A percentile compares a stretch with the other conserved stretches of the same genome.
These are phyloP conservation scores for Brassica rapa DNA, from an alignment of 345 rosid species.

Conservation along the genomic window DNA sequence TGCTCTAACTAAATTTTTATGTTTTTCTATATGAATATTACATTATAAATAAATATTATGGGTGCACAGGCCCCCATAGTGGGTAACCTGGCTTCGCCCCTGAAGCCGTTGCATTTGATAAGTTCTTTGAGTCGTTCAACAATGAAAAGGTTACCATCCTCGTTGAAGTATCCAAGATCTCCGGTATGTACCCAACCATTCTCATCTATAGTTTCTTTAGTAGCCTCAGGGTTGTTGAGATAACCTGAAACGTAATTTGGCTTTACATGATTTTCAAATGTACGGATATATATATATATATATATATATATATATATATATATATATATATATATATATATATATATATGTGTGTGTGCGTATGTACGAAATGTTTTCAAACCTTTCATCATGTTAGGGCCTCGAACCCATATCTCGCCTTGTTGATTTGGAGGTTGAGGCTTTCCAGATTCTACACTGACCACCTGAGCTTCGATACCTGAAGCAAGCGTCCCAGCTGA, in stretches of 20 bases:
- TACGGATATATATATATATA: not conserved
- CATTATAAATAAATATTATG: too few species aligned
- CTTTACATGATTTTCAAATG: not conserved
- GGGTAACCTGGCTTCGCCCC: too few species aligned
- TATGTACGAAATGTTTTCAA: not conserved
- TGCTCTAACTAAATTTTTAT: too few species aligned
- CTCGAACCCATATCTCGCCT: conserved; percentile 92
- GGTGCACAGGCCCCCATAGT: too few species aligned
- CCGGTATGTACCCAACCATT: conserved; percentile 89
- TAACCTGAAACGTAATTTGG: conserved; percentile 57
- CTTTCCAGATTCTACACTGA: conserved; percentile 57
- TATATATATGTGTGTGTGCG: too few species aligned
- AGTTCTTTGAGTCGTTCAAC: conserved; percentile 94
- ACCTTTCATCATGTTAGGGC: conserved; percentile 95
- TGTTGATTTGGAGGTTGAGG: conserved; percentile 73
- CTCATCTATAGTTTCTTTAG: conserved; percentile 64
- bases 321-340: too few species aligned
- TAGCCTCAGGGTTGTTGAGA: conserved; percentile 71
- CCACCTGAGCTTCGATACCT: conserved; percentile 73
- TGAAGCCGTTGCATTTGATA: conserved; percentile 86
- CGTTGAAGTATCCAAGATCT: conserved; percentile 88
- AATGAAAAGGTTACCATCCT: conserved; percentile 64
- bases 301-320: too few species aligned
- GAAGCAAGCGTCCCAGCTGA: conserved; percentile 71
- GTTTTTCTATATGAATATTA: too few species aligned